A percentile compares a stretch with the other conserved stretches of the same genome.
These are phyloP conservation scores for Syzygium syzygioides DNA, from an alignment of 441 rosid genomes.

Conservation along the genomic window DNA sequence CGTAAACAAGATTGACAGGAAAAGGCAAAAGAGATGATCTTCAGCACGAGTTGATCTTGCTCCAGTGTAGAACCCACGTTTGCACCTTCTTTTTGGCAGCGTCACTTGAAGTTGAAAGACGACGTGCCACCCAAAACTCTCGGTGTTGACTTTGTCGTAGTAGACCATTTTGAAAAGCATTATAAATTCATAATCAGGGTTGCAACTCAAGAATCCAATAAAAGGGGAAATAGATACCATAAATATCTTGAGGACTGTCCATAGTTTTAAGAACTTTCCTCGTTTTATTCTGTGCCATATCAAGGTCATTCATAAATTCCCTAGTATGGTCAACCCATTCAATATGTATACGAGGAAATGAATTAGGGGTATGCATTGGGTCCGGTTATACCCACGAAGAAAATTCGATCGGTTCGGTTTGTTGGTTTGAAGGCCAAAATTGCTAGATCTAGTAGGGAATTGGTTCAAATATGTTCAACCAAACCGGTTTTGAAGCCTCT, in stretches of 20 bases:
- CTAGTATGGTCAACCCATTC: not conserved
- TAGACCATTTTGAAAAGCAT: not conserved
- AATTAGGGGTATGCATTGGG: not conserved
- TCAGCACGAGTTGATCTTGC: not conserved
- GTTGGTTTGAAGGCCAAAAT: not conserved
- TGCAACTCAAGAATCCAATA: not conserved
- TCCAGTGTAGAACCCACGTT: not conserved
- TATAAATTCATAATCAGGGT: not conserved
- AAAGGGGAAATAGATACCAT: not conserved
- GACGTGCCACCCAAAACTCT: not conserved
- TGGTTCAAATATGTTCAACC: not conserved
- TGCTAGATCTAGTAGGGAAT: fast-evolving
- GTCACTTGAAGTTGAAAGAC: not conserved
- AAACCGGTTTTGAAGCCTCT: not conserved
- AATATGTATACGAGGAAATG: not conserved
- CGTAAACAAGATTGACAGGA: not conserved
- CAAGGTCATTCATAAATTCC: not conserved
- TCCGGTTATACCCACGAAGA: not conserved
- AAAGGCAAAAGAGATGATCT: not conserved
- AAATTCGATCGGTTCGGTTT: too few species aligned
- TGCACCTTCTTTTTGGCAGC: not conserved
- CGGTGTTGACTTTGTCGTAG: not conserved
- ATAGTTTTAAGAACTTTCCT: not conserved
- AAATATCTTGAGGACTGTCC: not conserved
- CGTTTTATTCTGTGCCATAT: not conserved